phyloP scores from a whole-genome alignment of 2,329 filamentous ascomycete genomes.

The Phaeoacremonium minimum region DNA sequence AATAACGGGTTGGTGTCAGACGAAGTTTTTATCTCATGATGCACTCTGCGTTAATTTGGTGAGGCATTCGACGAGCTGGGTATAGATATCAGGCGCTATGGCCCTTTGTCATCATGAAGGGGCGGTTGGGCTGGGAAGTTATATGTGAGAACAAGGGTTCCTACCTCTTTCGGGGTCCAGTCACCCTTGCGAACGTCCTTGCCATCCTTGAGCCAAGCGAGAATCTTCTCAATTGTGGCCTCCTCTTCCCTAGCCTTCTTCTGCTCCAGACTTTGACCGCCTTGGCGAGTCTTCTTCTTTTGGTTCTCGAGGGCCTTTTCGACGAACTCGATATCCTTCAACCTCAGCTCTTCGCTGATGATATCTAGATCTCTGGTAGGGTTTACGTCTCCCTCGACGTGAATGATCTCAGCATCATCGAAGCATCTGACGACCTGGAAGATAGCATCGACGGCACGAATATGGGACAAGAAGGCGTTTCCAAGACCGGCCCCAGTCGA shows the following conservation, averaged over 20 bases:
- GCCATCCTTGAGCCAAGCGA: conserved; percentile 77
- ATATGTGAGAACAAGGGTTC: conserved; percentile 27
- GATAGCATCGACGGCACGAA: conserved; percentile 95
- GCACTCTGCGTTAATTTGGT: conserved; percentile 68
- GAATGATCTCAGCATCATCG: conserved; percentile 98
- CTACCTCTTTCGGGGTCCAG: conserved; percentile 94
- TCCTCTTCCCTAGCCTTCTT: conserved; percentile 97
- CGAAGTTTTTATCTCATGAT: conserved; percentile 79
- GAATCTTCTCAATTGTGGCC: conserved; percentile 85
- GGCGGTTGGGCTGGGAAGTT: conserved; percentile 12
- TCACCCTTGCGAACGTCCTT: conserved; percentile 90
- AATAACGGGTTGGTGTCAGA: conserved; percentile 48
- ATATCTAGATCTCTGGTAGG: conserved; percentile 91
- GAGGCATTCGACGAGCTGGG: conserved; percentile 99
- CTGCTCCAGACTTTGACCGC: conserved; percentile 93
- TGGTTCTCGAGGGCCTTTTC: conserved; percentile 92
- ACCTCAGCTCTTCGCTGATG: conserved; percentile 90
- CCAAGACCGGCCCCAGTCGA: conserved; percentile 97
- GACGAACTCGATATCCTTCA: conserved; percentile 98
- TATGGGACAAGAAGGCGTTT: conserved; percentile 97
- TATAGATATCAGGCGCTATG: conserved; percentile 87
- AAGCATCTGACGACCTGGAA: conserved; percentile 97
- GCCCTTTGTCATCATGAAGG: conserved; percentile 97
- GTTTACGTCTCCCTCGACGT: conserved; percentile 98
- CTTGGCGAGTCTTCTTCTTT: conserved; percentile 90